These are phyloP conservation scores for Fusarium oxysporum DNA, from an alignment of 2,329 filamentous ascomycete species.

Conservation along the genomic window DNA sequence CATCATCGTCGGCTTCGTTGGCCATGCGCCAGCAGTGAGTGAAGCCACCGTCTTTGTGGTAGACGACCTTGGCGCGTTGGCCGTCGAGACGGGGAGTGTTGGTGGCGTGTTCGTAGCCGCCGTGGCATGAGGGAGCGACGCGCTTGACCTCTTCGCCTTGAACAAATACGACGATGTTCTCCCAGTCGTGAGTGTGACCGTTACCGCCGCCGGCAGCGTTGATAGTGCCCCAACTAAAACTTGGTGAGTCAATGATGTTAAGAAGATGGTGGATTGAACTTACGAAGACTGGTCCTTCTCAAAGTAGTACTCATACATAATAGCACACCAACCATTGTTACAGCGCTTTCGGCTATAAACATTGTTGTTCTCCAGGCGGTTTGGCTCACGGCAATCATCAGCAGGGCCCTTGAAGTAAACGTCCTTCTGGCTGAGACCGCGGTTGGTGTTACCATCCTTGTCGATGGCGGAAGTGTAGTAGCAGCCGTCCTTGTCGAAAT, in stretches of 20 bases:
- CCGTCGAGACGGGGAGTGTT: constrained; percentile 15
- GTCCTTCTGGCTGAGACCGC: constrained; percentile 13
- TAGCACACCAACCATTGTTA: constrained; percentile 50
- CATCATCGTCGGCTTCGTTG: constrained; percentile 33
- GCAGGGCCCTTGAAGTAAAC: constrained; percentile 10
- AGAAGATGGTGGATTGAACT: rapidly evolving
- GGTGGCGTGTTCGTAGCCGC: constrained; percentile 13
- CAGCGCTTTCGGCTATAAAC: constrained; percentile 47
- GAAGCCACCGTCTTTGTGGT: constrained; percentile 51
- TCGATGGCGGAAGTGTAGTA: constrained; percentile 61
- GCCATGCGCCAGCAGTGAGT: constrained; percentile 54
- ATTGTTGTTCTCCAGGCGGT: constrained; percentile 47
- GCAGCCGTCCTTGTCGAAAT: constrained; percentile 56
- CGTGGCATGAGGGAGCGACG: constrained; percentile 21
- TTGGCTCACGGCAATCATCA: constrained; percentile 43
- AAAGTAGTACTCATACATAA: constrained; percentile 44
- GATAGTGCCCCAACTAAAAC: constrained; percentile 6
- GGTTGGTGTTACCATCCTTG: constrained; percentile 49
- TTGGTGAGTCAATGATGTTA: background rate
- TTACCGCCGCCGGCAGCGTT: background rate
- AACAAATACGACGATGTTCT: constrained; percentile 26
- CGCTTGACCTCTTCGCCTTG: constrained; percentile 28
- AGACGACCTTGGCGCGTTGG: constrained; percentile 52
- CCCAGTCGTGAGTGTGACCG: constrained; percentile 31
- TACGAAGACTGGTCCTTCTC: constrained; percentile 24